Percentiles rank a stretch among this genome's conserved stretches.
phyloP scores from a whole-genome alignment of 1,284 basidiomycete genomes.

The Termitomyces sp. region DNA sequence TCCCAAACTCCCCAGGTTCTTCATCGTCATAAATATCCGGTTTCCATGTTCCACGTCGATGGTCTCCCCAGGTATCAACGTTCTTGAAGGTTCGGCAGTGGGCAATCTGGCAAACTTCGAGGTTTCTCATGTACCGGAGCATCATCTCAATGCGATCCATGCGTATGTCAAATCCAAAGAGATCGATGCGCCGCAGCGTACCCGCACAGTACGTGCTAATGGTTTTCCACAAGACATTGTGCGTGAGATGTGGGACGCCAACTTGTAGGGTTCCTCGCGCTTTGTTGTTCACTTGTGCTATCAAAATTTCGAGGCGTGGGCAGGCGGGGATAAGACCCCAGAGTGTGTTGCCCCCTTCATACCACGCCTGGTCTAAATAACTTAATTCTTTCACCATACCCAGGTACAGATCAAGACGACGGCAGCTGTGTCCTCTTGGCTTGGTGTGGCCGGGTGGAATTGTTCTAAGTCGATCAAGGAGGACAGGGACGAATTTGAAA shows the following conservation, averaged over 20 bases:
- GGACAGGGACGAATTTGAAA: not conserved
- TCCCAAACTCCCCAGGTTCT: not conserved
- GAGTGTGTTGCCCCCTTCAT: too few species aligned
- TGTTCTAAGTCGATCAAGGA: not conserved
- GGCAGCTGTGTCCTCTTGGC: not conserved
- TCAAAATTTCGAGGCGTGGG: not conserved
- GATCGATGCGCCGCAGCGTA: not conserved
- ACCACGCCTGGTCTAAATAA: not conserved
- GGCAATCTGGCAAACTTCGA: not conserved
- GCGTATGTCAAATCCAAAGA: not conserved
- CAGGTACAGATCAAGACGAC: not conserved
- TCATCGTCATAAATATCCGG: not conserved
- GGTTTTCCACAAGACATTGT: not conserved
- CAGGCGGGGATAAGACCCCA: not conserved
- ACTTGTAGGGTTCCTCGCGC: not conserved
- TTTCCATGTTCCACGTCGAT: not conserved
- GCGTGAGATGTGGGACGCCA: not conserved
- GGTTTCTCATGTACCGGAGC: not conserved
- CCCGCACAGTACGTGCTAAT: not conserved
- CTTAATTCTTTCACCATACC: not conserved
- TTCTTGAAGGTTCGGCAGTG: too few species aligned
- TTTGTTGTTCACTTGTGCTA: not conserved
- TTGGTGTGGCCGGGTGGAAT: not conserved
- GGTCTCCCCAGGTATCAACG: not conserved
- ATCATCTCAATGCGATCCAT: not conserved